These are phyloP conservation scores for Psilocybe azurescens DNA, from an alignment of 768 basidiomycete genomes.

Conservation along the genomic window DNA sequence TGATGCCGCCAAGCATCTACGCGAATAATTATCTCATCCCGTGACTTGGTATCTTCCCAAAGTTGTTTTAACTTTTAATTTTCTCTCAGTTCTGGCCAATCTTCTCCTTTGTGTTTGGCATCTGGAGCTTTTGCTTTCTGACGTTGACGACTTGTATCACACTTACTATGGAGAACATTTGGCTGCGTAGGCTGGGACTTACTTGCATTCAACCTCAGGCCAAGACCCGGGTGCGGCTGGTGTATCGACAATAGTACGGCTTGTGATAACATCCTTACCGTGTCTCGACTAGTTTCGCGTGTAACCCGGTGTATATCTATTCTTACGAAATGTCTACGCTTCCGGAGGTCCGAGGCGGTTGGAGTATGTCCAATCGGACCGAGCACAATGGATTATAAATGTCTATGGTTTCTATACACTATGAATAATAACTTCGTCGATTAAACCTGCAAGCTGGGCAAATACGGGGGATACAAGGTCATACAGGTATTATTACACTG, in stretches of 20 bases:
- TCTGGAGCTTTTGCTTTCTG: background rate
- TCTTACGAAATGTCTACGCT: background rate
- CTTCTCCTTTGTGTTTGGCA: background rate
- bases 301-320: background rate
- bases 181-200: background rate
- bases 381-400: background rate
- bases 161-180: no score
- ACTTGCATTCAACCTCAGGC: background rate
- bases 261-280: slow-evolving; percentile 1
- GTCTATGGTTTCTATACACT: background rate
- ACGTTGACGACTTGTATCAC: background rate
- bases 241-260: background rate
- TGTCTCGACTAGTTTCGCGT: background rate
- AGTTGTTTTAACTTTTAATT: no score
- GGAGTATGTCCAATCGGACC: background rate
- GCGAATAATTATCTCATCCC: slow-evolving; percentile 14
- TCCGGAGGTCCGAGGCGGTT: background rate
- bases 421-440: background rate
- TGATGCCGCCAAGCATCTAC: slow-evolving; percentile 13
- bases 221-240: background rate
- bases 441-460: background rate
- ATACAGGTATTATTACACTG: background rate
- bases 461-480: background rate
- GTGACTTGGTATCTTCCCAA: slow-evolving; percentile 11
- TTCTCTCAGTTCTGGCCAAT: background rate